Evolutionary conservation across 1,139 yeast genomes (phyloP).

Genomic region (Pichia sp.): DNA sequence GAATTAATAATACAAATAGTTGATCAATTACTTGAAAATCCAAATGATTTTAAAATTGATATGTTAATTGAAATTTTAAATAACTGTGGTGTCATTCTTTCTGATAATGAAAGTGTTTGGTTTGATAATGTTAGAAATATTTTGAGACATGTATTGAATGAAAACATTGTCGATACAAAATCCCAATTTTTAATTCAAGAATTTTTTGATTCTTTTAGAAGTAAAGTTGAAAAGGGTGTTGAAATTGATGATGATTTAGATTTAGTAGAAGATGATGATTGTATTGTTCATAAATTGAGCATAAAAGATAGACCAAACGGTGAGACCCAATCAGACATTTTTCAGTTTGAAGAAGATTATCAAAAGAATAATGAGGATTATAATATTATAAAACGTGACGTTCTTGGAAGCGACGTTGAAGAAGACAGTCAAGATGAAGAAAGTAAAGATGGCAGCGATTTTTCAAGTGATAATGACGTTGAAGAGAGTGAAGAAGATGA

Average conservation of each 20-base stretch:
- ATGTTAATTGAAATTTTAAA: constrained; percentile 40
- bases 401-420: constrained; percentile 40
- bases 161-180: constrained; percentile 39
- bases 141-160: constrained; percentile 54
- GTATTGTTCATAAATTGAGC: constrained; percentile 51
- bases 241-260: constrained; percentile 42
- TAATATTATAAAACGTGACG: constrained; percentile 33
- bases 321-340: constrained; percentile 44
- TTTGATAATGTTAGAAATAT: constrained; percentile 53
- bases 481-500: constrained; percentile 40
- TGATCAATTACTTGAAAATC: constrained; percentile 48
- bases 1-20: constrained; percentile 58
- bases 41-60: constrained; percentile 48
- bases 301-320: constrained; percentile 47
- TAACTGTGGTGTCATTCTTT: constrained; percentile 40
- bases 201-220: constrained; percentile 46
- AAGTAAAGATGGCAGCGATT: constrained; percentile 24
- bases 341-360: constrained; percentile 47
- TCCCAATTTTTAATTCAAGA: constrained; percentile 47
- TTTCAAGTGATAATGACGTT: constrained; percentile 39
- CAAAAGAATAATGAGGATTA: constrained; percentile 45
- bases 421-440: constrained; percentile 25
- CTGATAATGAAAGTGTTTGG: constrained; percentile 38
- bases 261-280: constrained; percentile 61
- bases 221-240: constrained; percentile 34